phyloP scores from a whole-genome alignment of 495 filamentous ascomycete species.

The Letharia columbiana region DNA sequence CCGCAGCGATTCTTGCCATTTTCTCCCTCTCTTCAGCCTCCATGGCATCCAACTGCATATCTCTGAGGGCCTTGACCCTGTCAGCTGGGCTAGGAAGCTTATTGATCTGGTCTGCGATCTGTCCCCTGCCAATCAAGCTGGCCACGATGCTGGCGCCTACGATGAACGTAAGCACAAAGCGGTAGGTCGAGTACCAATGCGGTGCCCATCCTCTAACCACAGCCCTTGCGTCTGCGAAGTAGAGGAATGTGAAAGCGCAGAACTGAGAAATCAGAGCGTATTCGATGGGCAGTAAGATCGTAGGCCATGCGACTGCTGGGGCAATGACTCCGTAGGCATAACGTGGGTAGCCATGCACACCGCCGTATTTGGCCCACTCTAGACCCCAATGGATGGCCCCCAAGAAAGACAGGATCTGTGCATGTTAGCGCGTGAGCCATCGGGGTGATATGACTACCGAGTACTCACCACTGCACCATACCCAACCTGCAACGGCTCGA shows the following conservation, averaged over 20 bases:
- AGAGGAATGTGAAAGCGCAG: constrained; percentile 76
- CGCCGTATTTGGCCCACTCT: constrained; percentile 68
- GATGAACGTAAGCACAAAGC: constrained; percentile 90
- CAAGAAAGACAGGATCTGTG: constrained; percentile 84
- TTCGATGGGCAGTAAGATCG: constrained; percentile 74
- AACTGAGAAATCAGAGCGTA: constrained; percentile 89
- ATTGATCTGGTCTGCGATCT: constrained; percentile 56
- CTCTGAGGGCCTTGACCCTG: constrained; percentile 55
- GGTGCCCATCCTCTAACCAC: constrained; percentile 75
- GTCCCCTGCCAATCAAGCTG: constrained; percentile 76
- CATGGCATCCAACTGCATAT: constrained; percentile 46
- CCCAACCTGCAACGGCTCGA: constrained; percentile 87
- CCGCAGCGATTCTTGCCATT: constrained; percentile 35
- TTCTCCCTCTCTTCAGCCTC: constrained; percentile 53
- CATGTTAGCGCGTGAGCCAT: background rate
- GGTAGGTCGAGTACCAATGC: constrained; percentile 85
- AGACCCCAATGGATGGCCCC: constrained; percentile 94
- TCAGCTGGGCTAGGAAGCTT: constrained; percentile 42
- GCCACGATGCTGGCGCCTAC: constrained; percentile 83
- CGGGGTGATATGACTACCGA: background rate
- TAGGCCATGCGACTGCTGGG: constrained; percentile 87
- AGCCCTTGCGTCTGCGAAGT: constrained; percentile 77
- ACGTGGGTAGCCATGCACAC: constrained; percentile 61
- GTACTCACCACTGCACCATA: constrained; percentile 79
- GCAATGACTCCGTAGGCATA: constrained; percentile 79